A percentile compares a stretch with the other conserved stretches of the same genome.
These are phyloP conservation scores for Hygrophila difformis DNA, from an alignment of 257 asterid species.

Conservation along the genomic window DNA sequence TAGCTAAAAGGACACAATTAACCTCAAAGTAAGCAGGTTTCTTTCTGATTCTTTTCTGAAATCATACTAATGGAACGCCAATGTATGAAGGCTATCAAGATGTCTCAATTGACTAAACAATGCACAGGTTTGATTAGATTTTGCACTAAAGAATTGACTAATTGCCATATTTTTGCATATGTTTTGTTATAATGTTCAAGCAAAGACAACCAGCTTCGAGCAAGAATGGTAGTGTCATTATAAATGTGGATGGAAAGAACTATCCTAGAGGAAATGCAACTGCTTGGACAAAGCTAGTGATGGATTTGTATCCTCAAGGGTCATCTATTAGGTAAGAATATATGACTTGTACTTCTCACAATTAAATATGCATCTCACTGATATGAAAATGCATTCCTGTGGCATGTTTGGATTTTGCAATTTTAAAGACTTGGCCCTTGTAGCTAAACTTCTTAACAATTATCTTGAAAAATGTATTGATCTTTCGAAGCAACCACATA, in stretches of 20 bases:
- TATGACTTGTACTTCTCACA: conserved; percentile 6
- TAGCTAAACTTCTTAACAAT: too few relatives aligned
- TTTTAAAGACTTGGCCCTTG: too few relatives aligned
- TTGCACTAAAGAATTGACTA: conserved; percentile 24
- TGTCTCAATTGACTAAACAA: background rate
- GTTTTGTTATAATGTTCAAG: conserved; percentile 67
- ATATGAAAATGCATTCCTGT: too few relatives aligned
- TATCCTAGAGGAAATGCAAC: conserved; percentile 43
- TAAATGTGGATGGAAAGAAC: conserved; percentile 60
- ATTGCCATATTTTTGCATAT: conserved; percentile 23
- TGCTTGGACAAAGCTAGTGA: conserved; percentile 85
- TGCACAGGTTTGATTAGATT: conserved; percentile 2
- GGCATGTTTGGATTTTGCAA: too few relatives aligned
- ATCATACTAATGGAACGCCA: background rate
- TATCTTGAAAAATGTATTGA: too few relatives aligned
- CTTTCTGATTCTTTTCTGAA: conserved; percentile 16
- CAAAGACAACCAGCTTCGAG: conserved; percentile 98
- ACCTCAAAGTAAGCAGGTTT: conserved; percentile 67
- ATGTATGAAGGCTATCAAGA: background rate
- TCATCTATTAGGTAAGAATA: conserved; percentile 42
- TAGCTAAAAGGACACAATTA: conserved; percentile 40
- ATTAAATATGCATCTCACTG: background rate
- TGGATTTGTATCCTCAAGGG: conserved; percentile 86
- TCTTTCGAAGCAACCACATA: too few relatives aligned
- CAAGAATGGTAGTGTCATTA: conserved; percentile 64